A percentile compares a stretch with the other conserved stretches of the same genome.
Conservation (phyloP, 768 basidiomycete genomes). For the Baorangia bicolor region DNA sequence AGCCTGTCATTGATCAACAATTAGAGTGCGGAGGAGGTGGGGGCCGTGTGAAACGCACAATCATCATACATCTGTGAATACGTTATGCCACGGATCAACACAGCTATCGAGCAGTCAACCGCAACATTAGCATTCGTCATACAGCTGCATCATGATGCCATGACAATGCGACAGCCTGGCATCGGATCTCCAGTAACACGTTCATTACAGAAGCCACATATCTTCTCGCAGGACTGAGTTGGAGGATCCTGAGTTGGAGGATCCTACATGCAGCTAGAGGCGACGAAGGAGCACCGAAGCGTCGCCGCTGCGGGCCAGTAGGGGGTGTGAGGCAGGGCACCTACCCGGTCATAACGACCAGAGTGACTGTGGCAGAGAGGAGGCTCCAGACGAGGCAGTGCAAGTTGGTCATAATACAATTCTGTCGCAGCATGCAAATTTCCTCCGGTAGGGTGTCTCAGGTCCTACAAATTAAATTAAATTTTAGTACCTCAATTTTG, state of each 20-base stretch:
- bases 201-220: neutral
- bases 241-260: neutral
- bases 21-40: neutral
- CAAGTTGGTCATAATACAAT: neutral
- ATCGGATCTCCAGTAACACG: neutral
- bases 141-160: neutral
- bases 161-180: neutral
- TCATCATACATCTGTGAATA: neutral
- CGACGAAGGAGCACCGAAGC: neutral
- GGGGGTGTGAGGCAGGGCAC: too few species aligned
- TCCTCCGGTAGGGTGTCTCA: neutral
- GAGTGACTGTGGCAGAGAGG: too few species aligned
- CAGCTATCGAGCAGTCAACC: neutral
- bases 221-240: neutral
- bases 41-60: neutral
- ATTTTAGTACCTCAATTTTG: too few species aligned
- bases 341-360: too few species aligned
- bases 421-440: neutral
- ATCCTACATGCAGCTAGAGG: neutral
- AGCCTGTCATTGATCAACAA: too few species aligned
- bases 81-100: neutral
- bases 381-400: neutral
- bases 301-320: neutral
- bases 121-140: neutral
- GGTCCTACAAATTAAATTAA: neutral